phyloP scores from a whole-genome alignment of 345 rosid genomes.

The Crucihimalaya himalaica region DNA sequence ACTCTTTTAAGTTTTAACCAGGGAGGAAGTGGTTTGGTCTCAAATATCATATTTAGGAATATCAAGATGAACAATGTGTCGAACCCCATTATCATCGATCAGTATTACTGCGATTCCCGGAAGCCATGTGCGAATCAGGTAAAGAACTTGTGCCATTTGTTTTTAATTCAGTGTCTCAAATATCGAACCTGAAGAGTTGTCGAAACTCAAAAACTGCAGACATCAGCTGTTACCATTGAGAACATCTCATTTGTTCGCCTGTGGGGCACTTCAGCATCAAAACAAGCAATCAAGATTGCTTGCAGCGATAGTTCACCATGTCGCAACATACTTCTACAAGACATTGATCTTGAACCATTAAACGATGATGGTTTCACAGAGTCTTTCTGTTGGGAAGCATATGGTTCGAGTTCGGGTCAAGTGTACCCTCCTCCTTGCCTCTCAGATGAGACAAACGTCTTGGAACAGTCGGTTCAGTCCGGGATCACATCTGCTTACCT shows the following conservation, averaged over 20 bases:
- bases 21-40: slow-evolving; percentile 85
- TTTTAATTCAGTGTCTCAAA: background rate
- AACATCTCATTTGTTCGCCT: slow-evolving; percentile 60
- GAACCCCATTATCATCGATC: slow-evolving; percentile 82
- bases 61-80: slow-evolving; percentile 76
- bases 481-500: slow-evolving; percentile 34
- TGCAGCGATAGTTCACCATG: slow-evolving; percentile 76
- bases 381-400: slow-evolving; percentile 84
- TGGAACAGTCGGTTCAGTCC: slow-evolving; percentile 46
- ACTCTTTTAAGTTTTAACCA: slow-evolving; percentile 30
- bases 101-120: slow-evolving; percentile 78
- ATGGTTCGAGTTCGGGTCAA: slow-evolving; percentile 59
- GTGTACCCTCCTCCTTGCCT: slow-evolving; percentile 69
- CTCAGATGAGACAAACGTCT: slow-evolving; percentile 41
- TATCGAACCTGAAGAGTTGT: background rate
- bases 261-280: slow-evolving; percentile 77
- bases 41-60: slow-evolving; percentile 58
- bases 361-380: slow-evolving; percentile 37
- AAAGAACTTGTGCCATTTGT: slow-evolving; percentile 6
- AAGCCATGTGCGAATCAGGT: slow-evolving; percentile 88
- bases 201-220: slow-evolving; percentile 54
- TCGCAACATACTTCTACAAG: slow-evolving; percentile 59
- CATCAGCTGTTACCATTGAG: slow-evolving; percentile 66
- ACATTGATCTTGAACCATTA: slow-evolving; percentile 57
- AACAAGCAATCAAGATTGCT: slow-evolving; percentile 65